Conservation (phyloP, 495 filamentous ascomycete species). For the Parathielavia appendiculata region DNA sequence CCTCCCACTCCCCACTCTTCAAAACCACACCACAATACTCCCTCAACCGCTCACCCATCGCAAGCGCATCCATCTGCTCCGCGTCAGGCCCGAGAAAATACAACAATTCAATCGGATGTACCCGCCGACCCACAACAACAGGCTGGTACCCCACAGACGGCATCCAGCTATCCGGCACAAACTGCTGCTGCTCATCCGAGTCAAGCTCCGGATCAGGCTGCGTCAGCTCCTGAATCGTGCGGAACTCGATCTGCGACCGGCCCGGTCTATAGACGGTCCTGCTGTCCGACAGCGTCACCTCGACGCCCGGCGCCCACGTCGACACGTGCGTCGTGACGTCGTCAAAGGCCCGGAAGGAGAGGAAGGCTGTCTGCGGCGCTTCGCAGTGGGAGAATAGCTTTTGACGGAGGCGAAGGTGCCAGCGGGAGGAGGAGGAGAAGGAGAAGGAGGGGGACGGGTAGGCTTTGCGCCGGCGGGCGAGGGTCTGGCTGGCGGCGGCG, state of each 20-base stretch:
- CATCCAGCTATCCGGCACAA: conserved; percentile 14
- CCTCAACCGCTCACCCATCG: conserved; percentile 1
- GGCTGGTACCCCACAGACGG: conserved; percentile 13
- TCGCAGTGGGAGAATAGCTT: conserved; percentile 16
- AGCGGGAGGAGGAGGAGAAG: background rate
- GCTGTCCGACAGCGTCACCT: background rate
- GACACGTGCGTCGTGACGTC: conserved; percentile 12
- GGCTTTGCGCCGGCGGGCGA: conserved; percentile 5
- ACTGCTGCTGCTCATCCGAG: conserved; percentile 7
- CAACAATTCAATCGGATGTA: background rate
- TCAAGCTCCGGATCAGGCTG: conserved; percentile 13
- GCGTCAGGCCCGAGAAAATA: background rate
- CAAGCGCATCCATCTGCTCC: conserved; percentile 2
- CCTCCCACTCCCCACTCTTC: conserved; percentile 13
- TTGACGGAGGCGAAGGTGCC: background rate
- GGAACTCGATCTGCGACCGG: conserved; percentile 23
- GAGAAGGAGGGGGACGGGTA: background rate
- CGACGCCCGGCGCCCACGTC: conserved; percentile 12
- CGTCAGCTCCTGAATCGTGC: conserved; percentile 23
- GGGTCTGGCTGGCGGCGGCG: background rate
- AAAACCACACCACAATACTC: background rate
- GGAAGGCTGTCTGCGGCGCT: conserved; percentile 20
- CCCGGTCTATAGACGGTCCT: background rate
- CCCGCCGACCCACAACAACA: background rate
- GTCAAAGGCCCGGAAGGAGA: conserved; percentile 16